Evolutionary conservation across 768 basidiomycete genomes (phyloP).

Genomic region (Lactarius pseudohatsudake): DNA sequence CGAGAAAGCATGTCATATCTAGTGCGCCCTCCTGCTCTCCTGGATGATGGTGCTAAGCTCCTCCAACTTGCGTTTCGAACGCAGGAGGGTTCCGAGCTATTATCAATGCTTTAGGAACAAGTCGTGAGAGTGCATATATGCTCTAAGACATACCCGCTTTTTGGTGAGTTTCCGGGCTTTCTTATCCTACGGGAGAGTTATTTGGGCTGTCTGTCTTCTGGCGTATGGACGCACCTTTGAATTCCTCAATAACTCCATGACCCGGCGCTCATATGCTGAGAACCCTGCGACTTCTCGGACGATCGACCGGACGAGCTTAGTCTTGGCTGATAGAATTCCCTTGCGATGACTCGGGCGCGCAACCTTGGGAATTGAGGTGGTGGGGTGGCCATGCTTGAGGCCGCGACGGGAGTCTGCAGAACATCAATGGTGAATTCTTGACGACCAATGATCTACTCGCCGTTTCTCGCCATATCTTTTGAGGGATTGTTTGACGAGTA

Average conservation of each 20-base stretch:
- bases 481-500: conserved; percentile 42
- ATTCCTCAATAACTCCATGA: conserved; percentile 97
- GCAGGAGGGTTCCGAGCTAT: conserved; percentile 94
- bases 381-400: conserved; percentile 85
- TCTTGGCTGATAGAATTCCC: conserved; percentile 86
- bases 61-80: conserved; percentile 98
- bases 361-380: conserved; percentile 75
- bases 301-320: conserved; percentile 89
- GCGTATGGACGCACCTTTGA: conserved; percentile 67
- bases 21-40: conserved; percentile 80
- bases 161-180: conserved; percentile 99
- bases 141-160: conserved; percentile 79
- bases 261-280: conserved; percentile 95
- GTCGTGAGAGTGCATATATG: background rate
- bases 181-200: conserved; percentile 70
- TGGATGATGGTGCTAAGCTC: conserved; percentile 90
- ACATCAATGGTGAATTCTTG: conserved; percentile 6
- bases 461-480: conserved; percentile 73
- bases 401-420: conserved; percentile 77
- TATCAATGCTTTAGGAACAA: conserved; percentile 21
- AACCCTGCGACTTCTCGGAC: conserved; percentile 97
- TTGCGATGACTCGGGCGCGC: conserved; percentile 87
- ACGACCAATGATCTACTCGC: conserved; percentile 45
- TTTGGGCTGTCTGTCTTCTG: background rate
- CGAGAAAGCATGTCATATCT: conserved; percentile 24